These are phyloP conservation scores for Solanum ahanhuiri DNA, from an alignment of 257 asterid genomes.

Conservation along the genomic window DNA sequence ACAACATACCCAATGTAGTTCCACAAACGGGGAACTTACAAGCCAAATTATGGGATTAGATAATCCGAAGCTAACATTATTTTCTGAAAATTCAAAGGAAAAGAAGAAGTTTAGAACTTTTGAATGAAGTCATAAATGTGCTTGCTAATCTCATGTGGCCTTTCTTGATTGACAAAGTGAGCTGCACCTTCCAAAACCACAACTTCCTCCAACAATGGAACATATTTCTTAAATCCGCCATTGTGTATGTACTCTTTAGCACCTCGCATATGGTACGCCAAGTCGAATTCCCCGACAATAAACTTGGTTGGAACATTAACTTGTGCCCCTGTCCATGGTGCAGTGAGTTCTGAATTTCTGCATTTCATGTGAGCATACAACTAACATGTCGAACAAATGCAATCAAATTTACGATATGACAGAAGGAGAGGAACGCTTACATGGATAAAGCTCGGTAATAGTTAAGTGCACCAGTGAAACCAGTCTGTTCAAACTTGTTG, in stretches of 20 bases:
- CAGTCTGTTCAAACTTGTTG: slow-evolving; percentile 21
- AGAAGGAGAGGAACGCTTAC: slow-evolving; percentile 16
- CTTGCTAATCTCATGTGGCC: not conserved
- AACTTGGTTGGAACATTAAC: slow-evolving; percentile 13
- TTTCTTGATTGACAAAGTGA: slow-evolving; percentile 11
- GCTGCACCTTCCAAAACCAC: slow-evolving; percentile 9
- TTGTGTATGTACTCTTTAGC: slow-evolving; percentile 11
- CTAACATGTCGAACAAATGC: not conserved
- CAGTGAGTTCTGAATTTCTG: slow-evolving; percentile 16
- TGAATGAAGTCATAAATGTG: slow-evolving; percentile 8
- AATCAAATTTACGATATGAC: not conserved
- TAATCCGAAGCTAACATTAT: not conserved
- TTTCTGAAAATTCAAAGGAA: not conserved
- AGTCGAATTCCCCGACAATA: slow-evolving; percentile 12
- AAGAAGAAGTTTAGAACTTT: not conserved
- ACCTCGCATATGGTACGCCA: slow-evolving; percentile 2
- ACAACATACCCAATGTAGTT: no score
- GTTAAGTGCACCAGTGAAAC: slow-evolving; percentile 49
- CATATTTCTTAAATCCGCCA: slow-evolving; percentile 9
- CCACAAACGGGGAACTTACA: not conserved
- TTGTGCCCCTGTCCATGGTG: slow-evolving; percentile 16
- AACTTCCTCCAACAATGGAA: slow-evolving; percentile 9
- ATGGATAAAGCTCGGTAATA: slow-evolving; percentile 32
- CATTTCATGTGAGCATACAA: not conserved
- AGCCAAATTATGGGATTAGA: not conserved